Evolutionary conservation across 2,329 filamentous ascomycete genomes (phyloP).

Genomic region (Stagonosporopsis chrysanthemi): DNA sequence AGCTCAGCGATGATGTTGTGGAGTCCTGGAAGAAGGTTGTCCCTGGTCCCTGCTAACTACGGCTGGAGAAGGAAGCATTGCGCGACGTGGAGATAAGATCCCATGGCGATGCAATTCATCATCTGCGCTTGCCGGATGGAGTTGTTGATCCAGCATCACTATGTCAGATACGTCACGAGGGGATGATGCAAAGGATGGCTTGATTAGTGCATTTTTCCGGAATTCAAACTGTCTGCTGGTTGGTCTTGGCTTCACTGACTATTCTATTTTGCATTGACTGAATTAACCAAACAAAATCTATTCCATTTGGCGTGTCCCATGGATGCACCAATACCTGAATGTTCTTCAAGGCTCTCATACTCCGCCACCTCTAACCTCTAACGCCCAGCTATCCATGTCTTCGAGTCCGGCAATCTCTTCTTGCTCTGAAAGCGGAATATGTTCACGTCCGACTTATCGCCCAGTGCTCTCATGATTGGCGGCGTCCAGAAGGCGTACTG

Average conservation of each 20-base stretch:
- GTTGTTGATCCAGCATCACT: slow-evolving; percentile 29
- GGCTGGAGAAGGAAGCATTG: slow-evolving; percentile 29
- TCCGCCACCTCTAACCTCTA: not conserved
- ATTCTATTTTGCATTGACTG: no score
- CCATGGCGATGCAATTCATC: slow-evolving; percentile 29
- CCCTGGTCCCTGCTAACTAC: slow-evolving; percentile 26
- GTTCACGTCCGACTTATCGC: not conserved
- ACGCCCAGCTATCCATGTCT: not conserved
- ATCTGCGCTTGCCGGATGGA: slow-evolving; percentile 29
- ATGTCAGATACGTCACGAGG: slow-evolving; percentile 27
- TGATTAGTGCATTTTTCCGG: slow-evolving; percentile 22
- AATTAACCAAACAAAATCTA: not conserved
- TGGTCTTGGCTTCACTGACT: slow-evolving; percentile 23
- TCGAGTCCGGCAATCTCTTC: not conserved
- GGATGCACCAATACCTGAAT: no score
- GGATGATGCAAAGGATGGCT: slow-evolving; percentile 27
- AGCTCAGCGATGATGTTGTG: slow-evolving; percentile 28
- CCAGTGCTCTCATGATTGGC: not conserved
- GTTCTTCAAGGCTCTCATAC: not conserved
- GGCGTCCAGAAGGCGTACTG: not conserved
- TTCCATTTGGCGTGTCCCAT: not conserved
- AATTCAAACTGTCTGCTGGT: slow-evolving; percentile 20
- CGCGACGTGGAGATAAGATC: slow-evolving; percentile 29
- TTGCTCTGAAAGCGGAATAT: not conserved
- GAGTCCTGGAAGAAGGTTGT: slow-evolving; percentile 29